Percentiles rank a stretch among this genome's conserved stretches.
These are phyloP conservation scores for Pseudogymnoascus pannorum DNA, from an alignment of 2,329 filamentous ascomycete species.

Conservation along the genomic window DNA sequence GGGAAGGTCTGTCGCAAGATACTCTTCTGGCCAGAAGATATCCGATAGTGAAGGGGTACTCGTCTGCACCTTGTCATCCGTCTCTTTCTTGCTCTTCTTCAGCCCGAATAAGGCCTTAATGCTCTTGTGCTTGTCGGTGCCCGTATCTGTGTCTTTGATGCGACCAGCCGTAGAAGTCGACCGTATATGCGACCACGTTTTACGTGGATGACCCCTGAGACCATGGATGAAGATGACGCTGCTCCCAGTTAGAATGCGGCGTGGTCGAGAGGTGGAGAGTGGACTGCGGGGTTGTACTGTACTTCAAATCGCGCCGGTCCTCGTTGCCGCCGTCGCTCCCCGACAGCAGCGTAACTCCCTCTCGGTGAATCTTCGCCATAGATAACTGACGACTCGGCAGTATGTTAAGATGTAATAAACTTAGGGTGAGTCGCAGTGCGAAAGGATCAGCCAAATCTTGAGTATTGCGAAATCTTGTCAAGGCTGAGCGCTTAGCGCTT, in stretches of 20 bases:
- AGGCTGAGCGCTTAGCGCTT: no score
- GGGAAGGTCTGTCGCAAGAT: not conserved
- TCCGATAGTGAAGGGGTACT: not conserved
- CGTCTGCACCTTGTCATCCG: not conserved
- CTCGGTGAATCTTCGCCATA: no score
- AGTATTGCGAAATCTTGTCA: no score
- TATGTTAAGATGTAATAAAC: no score
- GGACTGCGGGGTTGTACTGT: no score
- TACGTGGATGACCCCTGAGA: not conserved
- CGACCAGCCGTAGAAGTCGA: not conserved
- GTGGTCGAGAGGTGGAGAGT: not conserved
- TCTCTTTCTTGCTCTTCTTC: not conserved
- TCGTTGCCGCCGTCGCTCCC: no score
- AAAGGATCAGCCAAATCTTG: no score
- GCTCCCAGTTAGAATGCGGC: not conserved
- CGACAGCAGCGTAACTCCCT: no score
- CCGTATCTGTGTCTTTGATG: not conserved
- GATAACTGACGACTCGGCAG: no score
- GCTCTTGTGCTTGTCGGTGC: not conserved
- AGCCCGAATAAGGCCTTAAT: not conserved
- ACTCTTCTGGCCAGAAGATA: constrained; percentile 8
- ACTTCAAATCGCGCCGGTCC: no score
- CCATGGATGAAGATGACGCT: constrained; percentile 11
- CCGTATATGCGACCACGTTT: not conserved
- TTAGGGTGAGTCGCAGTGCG: no score